Evolutionary conservation across 2,329 filamentous ascomycete genomes (phyloP).

Genomic region (Cyanodermella asteris): DNA sequence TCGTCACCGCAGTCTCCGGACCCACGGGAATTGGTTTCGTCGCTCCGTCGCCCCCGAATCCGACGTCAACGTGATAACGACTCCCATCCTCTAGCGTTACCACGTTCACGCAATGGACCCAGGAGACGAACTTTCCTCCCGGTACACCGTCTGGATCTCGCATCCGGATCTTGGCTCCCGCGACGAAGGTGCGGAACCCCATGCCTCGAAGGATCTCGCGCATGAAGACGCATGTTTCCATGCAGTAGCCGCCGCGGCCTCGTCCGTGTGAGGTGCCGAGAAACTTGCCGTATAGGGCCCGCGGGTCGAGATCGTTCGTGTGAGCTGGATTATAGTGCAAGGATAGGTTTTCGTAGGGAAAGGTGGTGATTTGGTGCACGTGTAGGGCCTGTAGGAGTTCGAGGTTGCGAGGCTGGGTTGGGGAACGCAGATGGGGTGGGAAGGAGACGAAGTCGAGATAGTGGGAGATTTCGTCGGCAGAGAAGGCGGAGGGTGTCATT

Average conservation of each 20-base stretch:
- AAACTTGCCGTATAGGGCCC: conserved; percentile 28
- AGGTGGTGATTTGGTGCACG: conserved; percentile 24
- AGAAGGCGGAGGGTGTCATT: not conserved
- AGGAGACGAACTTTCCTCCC: conserved; percentile 11
- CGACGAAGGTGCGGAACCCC: conserved; percentile 30
- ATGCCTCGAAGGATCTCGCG: conserved; percentile 28
- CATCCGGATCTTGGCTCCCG: conserved; percentile 24
- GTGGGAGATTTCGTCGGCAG: not conserved
- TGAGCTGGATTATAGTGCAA: conserved; percentile 28
- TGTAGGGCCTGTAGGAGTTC: conserved; percentile 20
- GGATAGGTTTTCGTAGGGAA: conserved; percentile 35
- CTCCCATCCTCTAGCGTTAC: conserved; percentile 25
- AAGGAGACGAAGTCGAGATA: not conserved
- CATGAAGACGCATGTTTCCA: conserved; percentile 35
- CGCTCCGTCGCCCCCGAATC: conserved; percentile 39
- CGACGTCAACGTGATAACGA: conserved; percentile 33
- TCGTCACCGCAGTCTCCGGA: conserved; percentile 18
- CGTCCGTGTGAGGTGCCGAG: conserved; percentile 20
- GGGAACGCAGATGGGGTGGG: not conserved
- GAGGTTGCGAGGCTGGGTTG: too few relatives aligned
- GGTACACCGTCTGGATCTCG: conserved; percentile 12
- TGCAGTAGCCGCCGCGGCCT: conserved; percentile 36
- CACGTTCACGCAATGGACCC: conserved; percentile 35
- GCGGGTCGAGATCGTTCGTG: conserved; percentile 21
- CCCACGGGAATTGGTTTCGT: conserved; percentile 32